A percentile compares a stretch with the other conserved stretches of the same genome.
Conservation (phyloP, 441 rosid species). For the Francoa sonchifolia region DNA sequence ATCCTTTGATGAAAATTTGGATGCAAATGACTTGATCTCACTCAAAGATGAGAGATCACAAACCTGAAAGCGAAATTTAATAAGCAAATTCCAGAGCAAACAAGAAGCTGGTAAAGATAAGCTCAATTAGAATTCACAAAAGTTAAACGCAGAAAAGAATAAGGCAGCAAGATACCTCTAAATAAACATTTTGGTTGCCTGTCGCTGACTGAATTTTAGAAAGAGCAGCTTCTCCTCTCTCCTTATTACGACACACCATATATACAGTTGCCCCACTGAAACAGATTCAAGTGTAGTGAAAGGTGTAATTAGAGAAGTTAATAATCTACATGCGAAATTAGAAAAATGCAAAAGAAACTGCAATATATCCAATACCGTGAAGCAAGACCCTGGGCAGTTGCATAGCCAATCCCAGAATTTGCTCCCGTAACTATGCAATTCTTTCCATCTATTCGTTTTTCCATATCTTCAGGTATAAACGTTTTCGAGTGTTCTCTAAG, state of each 20-base stretch:
- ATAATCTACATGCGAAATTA: too few relatives aligned
- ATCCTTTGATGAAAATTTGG: conserved; percentile 61
- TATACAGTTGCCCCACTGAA: conserved; percentile 77
- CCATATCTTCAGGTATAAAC: conserved; percentile 60
- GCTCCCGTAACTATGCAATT: conserved; percentile 84
- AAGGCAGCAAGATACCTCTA: conserved; percentile 39
- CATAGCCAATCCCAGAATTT: conserved; percentile 81
- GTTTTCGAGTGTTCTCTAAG: conserved; percentile 55
- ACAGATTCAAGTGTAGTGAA: conserved; percentile 7
- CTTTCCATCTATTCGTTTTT: conserved; percentile 47
- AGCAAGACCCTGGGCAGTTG: conserved; percentile 83
- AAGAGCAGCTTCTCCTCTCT: conserved; percentile 68
- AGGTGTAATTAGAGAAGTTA: too few relatives aligned
- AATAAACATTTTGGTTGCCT: conserved; percentile 61
- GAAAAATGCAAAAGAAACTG: conserved; percentile 1
- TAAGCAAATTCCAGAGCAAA: conserved; percentile 9
- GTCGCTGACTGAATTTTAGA: conserved; percentile 53
- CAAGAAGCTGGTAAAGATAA: background rate
- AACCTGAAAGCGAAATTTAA: conserved; percentile 38
- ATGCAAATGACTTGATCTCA: conserved; percentile 63
- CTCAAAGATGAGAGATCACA: conserved; percentile 74
- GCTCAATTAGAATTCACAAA: background rate
- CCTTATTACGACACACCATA: conserved; percentile 76
- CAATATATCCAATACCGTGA: conserved; percentile 35
- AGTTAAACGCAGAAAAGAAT: background rate